Evolutionary conservation across 1,139 yeast genomes (phyloP), one percentile per base, ranked within the genome.

Genomic region (Arxiozyma slooffiae): DNA sequence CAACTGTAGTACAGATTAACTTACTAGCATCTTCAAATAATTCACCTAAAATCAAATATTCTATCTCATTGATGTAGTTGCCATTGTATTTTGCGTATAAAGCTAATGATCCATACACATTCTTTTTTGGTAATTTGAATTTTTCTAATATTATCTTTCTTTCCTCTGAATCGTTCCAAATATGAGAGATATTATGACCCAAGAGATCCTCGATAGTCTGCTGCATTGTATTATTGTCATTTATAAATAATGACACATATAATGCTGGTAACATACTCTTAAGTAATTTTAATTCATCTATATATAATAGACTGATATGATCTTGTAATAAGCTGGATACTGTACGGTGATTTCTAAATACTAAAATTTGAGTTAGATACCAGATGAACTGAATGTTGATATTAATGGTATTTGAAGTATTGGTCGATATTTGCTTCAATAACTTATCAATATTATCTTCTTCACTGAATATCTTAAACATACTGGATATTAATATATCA

Each of bases 1-100:
- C 97, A 40, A 89, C 82, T 17, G 73, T 66, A 3, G 69, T 61
- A 3, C 80, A 61, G 4, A 86, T 70, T 0, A 79, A 71, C 1
- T 68, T 66, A 59, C 86, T 95, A 0, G 96, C 96, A 44, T 78
- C 80, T 1, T 69, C 72, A 73, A 79, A 79, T 47, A 76, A 65
- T 17, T 70, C 71, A 0, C 95, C 95, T n/a, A 71, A 73, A 2
- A 87, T 67, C 47, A 85, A 75, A 22, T 82, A 78, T 47, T 75
- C 71, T 2, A 82, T 79, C 56, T 88, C 90, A 9, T 75, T 72
- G 70, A 81, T 72, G 56, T 71, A 75, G 49, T 84, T 77, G 2
- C 76, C 55, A 38, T 51, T 51, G 52, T 59, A 60, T 50, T 60
- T 58, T 41, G 57, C 58, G 38, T 69, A 63, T 23, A 74, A 63